Conservation (phyloP, 2,329 filamentous ascomycete species). For the Metarhizium brunneum region DNA sequence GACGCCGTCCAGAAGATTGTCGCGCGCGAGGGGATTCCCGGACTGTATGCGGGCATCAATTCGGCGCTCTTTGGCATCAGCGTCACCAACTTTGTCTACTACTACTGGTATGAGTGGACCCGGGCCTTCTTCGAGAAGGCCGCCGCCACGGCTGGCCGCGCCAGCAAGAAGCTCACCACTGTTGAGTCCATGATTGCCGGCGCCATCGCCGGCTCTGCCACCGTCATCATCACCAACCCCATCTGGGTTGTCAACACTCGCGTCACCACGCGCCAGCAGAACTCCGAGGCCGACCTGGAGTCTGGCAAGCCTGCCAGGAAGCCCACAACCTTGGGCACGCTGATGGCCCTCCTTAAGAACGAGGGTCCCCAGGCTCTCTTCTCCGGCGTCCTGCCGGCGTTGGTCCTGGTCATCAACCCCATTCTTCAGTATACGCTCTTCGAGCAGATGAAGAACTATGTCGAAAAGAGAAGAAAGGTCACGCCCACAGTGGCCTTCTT, state of each 20-base stretch:
- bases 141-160: slow-evolving; percentile 61
- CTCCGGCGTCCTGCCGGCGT: slow-evolving; percentile 80
- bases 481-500: slow-evolving; percentile 84
- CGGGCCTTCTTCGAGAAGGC: slow-evolving; percentile 76
- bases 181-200: slow-evolving; percentile 92
- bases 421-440: slow-evolving; percentile 98
- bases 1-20: slow-evolving; percentile 80
- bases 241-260: slow-evolving; percentile 99
- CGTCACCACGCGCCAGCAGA: slow-evolving; percentile 79
- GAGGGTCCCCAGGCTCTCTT: slow-evolving; percentile 84
- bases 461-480: slow-evolving; percentile 66
- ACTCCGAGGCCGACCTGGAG: slow-evolving; percentile 33
- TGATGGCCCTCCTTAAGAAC: slow-evolving; percentile 69
- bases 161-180: slow-evolving; percentile 76
- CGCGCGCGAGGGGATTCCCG: slow-evolving; percentile 78
- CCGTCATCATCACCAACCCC: slow-evolving; percentile 92
- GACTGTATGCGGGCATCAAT: slow-evolving; percentile 87
- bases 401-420: slow-evolving; percentile 94
- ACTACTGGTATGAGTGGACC: slow-evolving; percentile 99
- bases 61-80: slow-evolving; percentile 95
- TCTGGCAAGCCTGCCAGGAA: slow-evolving; percentile 27
- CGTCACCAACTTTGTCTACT: slow-evolving; percentile 99
- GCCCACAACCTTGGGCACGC: slow-evolving; percentile 70
- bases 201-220: slow-evolving; percentile 85
- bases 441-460: slow-evolving; percentile 88